Conservation (phyloP, 2,329 filamentous ascomycete genomes). For the Orbilia brochopaga region DNA sequence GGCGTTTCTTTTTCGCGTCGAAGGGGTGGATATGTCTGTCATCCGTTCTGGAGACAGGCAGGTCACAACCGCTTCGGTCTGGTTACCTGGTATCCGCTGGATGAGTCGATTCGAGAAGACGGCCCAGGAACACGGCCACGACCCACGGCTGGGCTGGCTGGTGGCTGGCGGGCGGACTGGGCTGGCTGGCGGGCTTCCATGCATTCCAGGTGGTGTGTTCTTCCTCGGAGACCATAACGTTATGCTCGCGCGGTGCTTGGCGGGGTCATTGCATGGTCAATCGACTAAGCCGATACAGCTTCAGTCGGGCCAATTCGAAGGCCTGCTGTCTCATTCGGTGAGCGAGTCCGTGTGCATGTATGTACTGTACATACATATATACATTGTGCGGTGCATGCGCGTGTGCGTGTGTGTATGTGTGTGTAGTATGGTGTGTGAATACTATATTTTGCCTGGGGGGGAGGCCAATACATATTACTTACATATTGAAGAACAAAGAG, state of each 20-base stretch:
- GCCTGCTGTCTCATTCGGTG: constrained; percentile 35
- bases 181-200: no score
- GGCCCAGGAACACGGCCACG: constrained; percentile 14
- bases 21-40: neutral
- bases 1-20: constrained; percentile 2
- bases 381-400: no score
- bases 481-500: no score
- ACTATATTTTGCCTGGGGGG: constrained; percentile 29
- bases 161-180: no score
- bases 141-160: constrained; percentile 15
- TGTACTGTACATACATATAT: no score
- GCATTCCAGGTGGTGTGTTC: constrained; percentile 15
- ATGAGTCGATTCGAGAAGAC: constrained; percentile 32
- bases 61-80: neutral
- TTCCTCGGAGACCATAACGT: constrained; percentile 44
- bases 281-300: constrained; percentile 28
- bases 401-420: no score
- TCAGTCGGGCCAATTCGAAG: constrained; percentile 36
- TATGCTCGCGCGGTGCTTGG: constrained; percentile 40
- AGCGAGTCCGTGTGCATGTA: no score
- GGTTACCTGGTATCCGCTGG: constrained; percentile 1
- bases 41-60: neutral
- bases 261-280: constrained; percentile 10
- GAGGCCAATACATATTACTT: no score
- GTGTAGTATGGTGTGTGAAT: constrained; percentile 14